Conservation (phyloP, 495 filamentous ascomycete species). For the Penicillium egyptiacum region DNA sequence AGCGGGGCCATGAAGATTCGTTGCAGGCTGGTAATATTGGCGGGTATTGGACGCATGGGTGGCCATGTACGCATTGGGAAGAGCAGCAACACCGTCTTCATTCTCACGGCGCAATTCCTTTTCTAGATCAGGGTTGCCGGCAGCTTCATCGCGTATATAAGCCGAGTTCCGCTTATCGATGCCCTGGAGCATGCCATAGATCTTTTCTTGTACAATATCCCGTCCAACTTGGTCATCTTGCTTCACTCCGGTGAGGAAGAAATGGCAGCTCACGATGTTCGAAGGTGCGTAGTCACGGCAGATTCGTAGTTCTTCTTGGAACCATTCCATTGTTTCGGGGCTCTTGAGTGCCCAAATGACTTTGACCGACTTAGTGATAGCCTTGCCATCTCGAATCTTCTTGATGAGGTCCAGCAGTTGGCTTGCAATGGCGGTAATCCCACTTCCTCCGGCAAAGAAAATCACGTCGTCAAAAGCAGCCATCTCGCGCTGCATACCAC, state of each 20-base stretch:
- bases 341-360: conserved; percentile 90
- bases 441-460: conserved; percentile 89
- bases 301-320: conserved; percentile 90
- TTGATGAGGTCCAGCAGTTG: conserved; percentile 91
- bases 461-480: conserved; percentile 93
- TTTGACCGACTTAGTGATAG: conserved; percentile 83
- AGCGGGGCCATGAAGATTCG: conserved; percentile 13
- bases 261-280: conserved; percentile 85
- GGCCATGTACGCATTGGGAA: conserved; percentile 56
- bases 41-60: conserved; percentile 17
- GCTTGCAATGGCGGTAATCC: conserved; percentile 89
- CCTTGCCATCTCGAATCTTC: conserved; percentile 89
- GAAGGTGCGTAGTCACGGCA: conserved; percentile 82
- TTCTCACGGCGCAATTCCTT: conserved; percentile 80
- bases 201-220: conserved; percentile 71
- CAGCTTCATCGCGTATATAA: conserved; percentile 75
- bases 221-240: conserved; percentile 56
- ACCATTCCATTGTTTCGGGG: conserved; percentile 95
- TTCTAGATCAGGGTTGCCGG: conserved; percentile 74
- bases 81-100: conserved; percentile 77
- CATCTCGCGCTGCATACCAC: conserved; percentile 87
- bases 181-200: conserved; percentile 76
- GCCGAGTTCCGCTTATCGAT: conserved; percentile 81
- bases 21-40: conserved; percentile 19
- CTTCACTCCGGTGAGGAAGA: conserved; percentile 71